Evolutionary conservation across 2,329 filamentous ascomycete genomes (phyloP).

Genomic region (Apiospora sp.): DNA sequence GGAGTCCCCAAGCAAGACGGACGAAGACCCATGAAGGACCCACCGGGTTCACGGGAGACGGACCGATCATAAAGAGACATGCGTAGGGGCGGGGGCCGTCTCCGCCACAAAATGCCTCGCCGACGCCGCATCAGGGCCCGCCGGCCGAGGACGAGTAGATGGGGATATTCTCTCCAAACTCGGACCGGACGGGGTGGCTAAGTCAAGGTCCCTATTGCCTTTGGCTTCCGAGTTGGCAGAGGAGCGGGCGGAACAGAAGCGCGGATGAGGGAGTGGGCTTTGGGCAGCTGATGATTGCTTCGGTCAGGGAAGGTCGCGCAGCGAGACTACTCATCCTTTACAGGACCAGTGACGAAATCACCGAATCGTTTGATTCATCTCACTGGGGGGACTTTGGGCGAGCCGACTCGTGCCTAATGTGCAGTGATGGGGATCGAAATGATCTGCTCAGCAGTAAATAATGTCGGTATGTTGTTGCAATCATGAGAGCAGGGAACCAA

Average conservation of each 20-base stretch:
- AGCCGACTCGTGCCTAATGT: background rate
- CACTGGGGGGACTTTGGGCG: background rate
- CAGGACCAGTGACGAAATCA: background rate
- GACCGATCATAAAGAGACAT: background rate
- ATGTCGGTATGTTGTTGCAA: background rate
- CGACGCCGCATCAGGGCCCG: background rate
- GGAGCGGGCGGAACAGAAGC: too few species aligned
- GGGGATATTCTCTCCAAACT: background rate
- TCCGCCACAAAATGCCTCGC: background rate
- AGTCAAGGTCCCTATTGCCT: background rate
- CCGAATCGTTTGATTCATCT: background rate
- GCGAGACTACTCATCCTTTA: background rate
- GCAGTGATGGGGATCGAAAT: background rate
- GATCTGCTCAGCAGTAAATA: background rate
- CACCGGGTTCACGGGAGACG: background rate
- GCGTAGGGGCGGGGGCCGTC: too few species aligned
- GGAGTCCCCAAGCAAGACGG: background rate
- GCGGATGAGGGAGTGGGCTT: background rate
- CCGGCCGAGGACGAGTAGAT: background rate
- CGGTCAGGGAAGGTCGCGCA: background rate
- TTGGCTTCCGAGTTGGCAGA: background rate
- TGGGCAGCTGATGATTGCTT: background rate
- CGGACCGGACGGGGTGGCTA: background rate
- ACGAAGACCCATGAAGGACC: background rate
- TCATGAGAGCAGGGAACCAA: background rate